These are phyloP conservation scores for Tillandsia fasciculata DNA, from an alignment of 176 grass and related monocot genomes.

Conservation along the genomic window DNA sequence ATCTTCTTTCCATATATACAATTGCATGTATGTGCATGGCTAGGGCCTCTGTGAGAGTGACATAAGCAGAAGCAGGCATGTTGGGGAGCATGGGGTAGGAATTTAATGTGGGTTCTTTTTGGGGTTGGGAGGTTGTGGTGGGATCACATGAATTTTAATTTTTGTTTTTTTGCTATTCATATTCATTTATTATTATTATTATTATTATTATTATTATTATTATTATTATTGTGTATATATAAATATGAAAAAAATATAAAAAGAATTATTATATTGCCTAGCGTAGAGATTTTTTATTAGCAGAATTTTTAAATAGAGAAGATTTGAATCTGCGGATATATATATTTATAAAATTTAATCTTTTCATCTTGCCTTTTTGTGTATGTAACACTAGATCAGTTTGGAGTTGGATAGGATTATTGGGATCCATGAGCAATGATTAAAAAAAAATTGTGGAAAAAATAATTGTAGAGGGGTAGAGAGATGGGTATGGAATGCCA, in stretches of 20 bases:
- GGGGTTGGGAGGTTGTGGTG: neutral
- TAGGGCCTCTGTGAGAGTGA: slow-evolving; percentile 39
- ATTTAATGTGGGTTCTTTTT: neutral
- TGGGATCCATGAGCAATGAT: too few relatives aligned
- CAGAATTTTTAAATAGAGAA: too few relatives aligned
- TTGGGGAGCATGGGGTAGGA: slow-evolving; percentile 1
- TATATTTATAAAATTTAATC: too few relatives aligned
- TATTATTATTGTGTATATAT: neutral
- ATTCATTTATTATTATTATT: neutral
- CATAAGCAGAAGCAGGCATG: slow-evolving; percentile 32
- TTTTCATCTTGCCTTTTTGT: too few relatives aligned
- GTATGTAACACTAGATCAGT: too few relatives aligned
- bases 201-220: neutral
- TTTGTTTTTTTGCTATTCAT: slow-evolving; percentile 2
- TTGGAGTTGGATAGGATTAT: too few relatives aligned
- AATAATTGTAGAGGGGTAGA: neutral
- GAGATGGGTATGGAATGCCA: neutral
- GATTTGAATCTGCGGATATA: too few relatives aligned
- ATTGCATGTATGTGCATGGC: slow-evolving; percentile 28
- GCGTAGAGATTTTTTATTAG: too few relatives aligned
- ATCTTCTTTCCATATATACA: slow-evolving; percentile 31
- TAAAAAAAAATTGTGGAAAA: neutral
- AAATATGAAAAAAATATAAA: neutral
- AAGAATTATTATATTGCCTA: too few relatives aligned
- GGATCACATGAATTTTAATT: slow-evolving; percentile 1